Base-by-base conservation (phyloP, 2,329 filamentous ascomycete genomes). In the Colletotrichum liaoningense region DNA sequence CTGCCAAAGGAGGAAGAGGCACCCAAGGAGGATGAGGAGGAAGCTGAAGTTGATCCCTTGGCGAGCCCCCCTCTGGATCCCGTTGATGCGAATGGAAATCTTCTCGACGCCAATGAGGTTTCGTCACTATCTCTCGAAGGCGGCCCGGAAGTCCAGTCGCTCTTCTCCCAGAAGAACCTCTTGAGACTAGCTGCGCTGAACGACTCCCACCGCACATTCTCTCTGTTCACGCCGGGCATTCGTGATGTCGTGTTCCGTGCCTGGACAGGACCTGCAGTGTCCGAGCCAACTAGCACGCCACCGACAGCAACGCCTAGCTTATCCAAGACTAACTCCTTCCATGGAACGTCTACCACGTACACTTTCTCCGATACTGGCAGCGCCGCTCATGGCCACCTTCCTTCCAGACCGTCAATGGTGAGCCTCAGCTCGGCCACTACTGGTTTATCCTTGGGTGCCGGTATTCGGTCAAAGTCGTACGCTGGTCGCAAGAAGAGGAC, bases 91-190 rank as follows among this genome's bases (percentile, higher is more conserved):
- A 91, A 93, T 69, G 95, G 94, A 63, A 94, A 95, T 78, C 88
- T 93, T 2, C 83, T 97, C 64, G 94, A 95, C 78, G 88, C 93
- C 11, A 91, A 90, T 63, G 91, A 95, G 75, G 92, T 96, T 67
- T 93, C 94, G 0, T 91, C 93, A 4, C 85, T 98, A 66, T 93
- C 93, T 0, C 86, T 98, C 9, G 94, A 98, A 76, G 92, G 93
- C 22, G 91, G 93, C 4, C 88, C 93, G 7, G 95, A 98, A 80
- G 91, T 93, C 24, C 95, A 97, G 81, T 95, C 95, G 0, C 89
- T 97, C 6, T 98, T 99, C 81, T 98, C 96, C 0, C 95, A 98
- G 80, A 98, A 97, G 88, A 98, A 98, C 78, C 86, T 98, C 49
- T 84, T 97, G 28, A 93, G 94, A 63, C 87, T 99, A 14, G 94